Conservation (phyloP, 768 basidiomycete genomes). For the Lactarius indigo region DNA sequence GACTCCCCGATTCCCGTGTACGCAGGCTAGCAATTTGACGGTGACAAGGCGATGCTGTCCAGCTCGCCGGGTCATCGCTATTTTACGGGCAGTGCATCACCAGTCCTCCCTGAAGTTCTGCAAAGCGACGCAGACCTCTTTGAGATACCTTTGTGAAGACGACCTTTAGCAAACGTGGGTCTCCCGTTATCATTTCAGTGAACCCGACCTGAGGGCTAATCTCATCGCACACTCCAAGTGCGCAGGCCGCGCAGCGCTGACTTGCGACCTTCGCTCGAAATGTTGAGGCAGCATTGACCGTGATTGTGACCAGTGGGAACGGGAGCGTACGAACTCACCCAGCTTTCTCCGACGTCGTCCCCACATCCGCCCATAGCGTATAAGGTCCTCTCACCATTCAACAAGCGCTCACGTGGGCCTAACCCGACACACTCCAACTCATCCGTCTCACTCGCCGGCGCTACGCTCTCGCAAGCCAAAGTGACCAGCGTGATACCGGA, state of each 20-base stretch:
- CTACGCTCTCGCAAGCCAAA: background rate
- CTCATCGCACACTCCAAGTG: slow-evolving; percentile 85
- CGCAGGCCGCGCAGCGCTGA: slow-evolving; percentile 65
- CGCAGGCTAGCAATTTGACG: background rate
- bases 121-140: slow-evolving; percentile 37
- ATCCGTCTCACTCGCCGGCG: slow-evolving; percentile 18
- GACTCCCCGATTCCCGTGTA: slow-evolving; percentile 34
- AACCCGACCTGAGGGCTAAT: background rate
- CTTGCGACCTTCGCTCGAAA: slow-evolving; percentile 79
- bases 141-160: slow-evolving; percentile 84
- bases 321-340: slow-evolving; percentile 11
- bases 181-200: slow-evolving; percentile 11
- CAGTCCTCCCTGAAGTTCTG: slow-evolving; percentile 25
- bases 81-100: slow-evolving; percentile 3
- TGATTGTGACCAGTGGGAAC: background rate
- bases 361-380: slow-evolving; percentile 26
- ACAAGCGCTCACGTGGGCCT: slow-evolving; percentile 22
- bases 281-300: slow-evolving; percentile 22
- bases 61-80: slow-evolving; percentile 23
- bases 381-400: slow-evolving; percentile 31
- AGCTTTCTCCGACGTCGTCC: background rate
- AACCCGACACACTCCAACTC: slow-evolving; percentile 24
- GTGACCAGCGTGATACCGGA: slow-evolving; percentile 4
- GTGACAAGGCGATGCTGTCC: slow-evolving; percentile 19
- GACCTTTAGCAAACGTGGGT: slow-evolving; percentile 86